Percentiles rank a stretch among this genome's conserved stretches.
phyloP scores from a whole-genome alignment of 805 yeast species.

The Babjeviella inositovora region DNA sequence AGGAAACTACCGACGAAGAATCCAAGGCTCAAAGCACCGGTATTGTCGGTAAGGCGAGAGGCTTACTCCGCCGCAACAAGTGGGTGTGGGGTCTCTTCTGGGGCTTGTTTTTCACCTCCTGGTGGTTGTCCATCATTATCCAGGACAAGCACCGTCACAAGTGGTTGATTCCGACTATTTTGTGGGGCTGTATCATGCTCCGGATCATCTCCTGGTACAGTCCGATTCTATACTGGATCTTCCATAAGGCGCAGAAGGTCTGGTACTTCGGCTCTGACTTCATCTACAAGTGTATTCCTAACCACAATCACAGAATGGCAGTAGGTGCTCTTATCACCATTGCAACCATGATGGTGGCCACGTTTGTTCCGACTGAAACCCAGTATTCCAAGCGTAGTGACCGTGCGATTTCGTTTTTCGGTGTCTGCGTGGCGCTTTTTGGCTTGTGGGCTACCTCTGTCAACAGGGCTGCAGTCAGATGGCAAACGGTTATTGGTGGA shows the following conservation, averaged over 20 bases:
- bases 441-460: slow-evolving; percentile 27
- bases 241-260: slow-evolving; percentile 5
- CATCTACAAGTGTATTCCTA: slow-evolving; percentile 22
- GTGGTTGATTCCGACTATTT: slow-evolving; percentile 43
- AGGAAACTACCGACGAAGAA: no score
- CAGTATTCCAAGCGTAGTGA: slow-evolving; percentile 28
- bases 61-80: slow-evolving; percentile 3
- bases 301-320: slow-evolving; percentile 17
- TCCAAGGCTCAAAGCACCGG: no score
- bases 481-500: slow-evolving; percentile 48
- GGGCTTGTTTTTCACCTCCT: slow-evolving; percentile 27
- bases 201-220: slow-evolving; percentile 34
- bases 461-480: slow-evolving; percentile 25
- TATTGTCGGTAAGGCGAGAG: no score
- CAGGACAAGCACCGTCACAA: slow-evolving; percentile 28
- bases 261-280: no score
- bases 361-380: slow-evolving; percentile 32
- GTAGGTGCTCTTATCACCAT: slow-evolving; percentile 27
- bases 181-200: slow-evolving; percentile 32
- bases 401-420: slow-evolving; percentile 42
- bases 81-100: slow-evolving; percentile 10
- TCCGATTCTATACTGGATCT: slow-evolving; percentile 11
- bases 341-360: slow-evolving; percentile 32
- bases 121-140: slow-evolving; percentile 40
- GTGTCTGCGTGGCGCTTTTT: slow-evolving; percentile 27